These are phyloP conservation scores for Pyricularia grisea DNA, from an alignment of 2,329 filamentous ascomycete genomes.

Conservation along the genomic window DNA sequence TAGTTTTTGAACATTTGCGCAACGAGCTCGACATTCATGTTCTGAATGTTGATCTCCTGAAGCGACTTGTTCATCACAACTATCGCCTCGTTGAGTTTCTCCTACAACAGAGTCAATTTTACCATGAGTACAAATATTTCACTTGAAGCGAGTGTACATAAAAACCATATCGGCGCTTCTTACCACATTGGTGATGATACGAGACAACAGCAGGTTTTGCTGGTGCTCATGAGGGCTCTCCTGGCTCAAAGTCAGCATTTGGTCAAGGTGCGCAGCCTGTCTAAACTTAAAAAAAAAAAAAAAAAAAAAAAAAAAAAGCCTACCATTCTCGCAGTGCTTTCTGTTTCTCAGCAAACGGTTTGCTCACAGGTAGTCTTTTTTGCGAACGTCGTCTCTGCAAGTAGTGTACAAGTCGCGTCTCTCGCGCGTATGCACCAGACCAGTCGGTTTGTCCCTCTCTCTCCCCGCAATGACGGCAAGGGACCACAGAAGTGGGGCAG, in stretches of 20 bases:
- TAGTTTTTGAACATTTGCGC: constrained; percentile 99
- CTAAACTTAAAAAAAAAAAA: no score
- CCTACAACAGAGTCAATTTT: constrained; percentile 30
- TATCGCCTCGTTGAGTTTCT: constrained; percentile 93
- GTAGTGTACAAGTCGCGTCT: neutral
- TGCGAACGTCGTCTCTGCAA: neutral
- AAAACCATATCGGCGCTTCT: constrained; percentile 25
- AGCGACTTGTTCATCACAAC: constrained; percentile 88
- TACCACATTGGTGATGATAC: constrained; percentile 97
- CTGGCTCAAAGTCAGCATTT: constrained; percentile 28
- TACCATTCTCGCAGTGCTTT: constrained; percentile 1
- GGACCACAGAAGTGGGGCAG: neutral
- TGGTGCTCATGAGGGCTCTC: constrained; percentile 97
- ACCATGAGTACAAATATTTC: neutral
- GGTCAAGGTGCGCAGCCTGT: neutral
- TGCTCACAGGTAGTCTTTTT: neutral
- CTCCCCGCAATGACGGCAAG: neutral
- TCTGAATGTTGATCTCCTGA: constrained; percentile 96
- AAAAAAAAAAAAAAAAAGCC: no score
- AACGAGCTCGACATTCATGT: constrained; percentile 97
- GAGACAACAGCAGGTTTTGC: constrained; percentile 84
- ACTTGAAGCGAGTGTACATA: neutral
- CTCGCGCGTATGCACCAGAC: neutral
- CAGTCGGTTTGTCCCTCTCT: neutral
- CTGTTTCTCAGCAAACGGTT: neutral